Percentiles rank a stretch among this genome's conserved stretches.
phyloP scores from a whole-genome alignment of 345 rosid genomes.

The Turritis glabra region DNA sequence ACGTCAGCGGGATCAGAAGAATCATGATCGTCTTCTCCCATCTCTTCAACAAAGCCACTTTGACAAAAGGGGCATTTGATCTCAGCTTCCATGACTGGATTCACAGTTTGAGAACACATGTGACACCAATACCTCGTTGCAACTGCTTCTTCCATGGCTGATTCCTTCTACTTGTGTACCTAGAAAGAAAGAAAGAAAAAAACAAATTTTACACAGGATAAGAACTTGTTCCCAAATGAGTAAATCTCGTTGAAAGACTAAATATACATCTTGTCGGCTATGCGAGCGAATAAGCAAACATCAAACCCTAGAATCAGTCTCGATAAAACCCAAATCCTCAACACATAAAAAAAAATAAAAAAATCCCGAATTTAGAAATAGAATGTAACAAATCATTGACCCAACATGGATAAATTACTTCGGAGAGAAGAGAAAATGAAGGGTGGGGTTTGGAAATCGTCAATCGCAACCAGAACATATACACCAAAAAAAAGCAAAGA shows the following conservation, averaged over 20 bases:
- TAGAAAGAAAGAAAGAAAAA: not conserved
- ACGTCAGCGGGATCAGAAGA: slow-evolving; percentile 36
- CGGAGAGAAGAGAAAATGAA: not conserved
- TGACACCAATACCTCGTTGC: slow-evolving; percentile 45
- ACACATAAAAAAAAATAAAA: not conserved
- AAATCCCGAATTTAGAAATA: not conserved
- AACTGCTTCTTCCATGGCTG: slow-evolving; percentile 30
- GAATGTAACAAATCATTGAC: not conserved
- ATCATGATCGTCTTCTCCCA: slow-evolving; percentile 23
- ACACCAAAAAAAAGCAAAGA: not conserved
- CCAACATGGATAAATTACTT: no score
- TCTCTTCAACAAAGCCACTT: slow-evolving; percentile 60
- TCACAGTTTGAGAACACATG: slow-evolving; percentile 55
- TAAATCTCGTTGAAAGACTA: no score
- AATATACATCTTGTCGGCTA: not conserved
- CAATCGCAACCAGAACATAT: not conserved
- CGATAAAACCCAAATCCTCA: not conserved
- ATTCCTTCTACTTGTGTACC: not conserved
- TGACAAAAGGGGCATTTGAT: slow-evolving; percentile 63
- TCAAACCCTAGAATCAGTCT: slow-evolving; percentile 10
- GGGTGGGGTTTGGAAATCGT: not conserved
- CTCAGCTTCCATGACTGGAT: slow-evolving; percentile 47
- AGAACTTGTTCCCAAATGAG: not conserved
- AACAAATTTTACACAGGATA: no score
- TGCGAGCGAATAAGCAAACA: not conserved